Evolutionary conservation across 495 filamentous ascomycete species (phyloP).

Genomic region (Neurospora intermedia): DNA sequence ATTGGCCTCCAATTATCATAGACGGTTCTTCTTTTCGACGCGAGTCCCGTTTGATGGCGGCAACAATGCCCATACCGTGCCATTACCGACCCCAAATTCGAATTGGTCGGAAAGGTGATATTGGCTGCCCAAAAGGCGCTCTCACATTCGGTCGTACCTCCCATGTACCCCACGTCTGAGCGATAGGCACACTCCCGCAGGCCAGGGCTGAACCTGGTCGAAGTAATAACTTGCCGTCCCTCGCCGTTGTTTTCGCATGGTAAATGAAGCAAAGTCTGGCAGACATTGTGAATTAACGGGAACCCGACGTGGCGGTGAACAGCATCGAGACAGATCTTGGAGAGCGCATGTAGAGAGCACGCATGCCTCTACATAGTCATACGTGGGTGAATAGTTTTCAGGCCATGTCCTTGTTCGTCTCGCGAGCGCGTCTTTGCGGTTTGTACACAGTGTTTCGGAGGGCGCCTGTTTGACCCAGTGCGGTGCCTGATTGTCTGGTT

Average conservation of each 20-base stretch:
- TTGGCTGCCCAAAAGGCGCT: conserved; percentile 1
- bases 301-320: conserved; percentile 29
- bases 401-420: conserved; percentile 19
- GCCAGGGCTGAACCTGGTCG: conserved; percentile 13
- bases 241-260: conserved; percentile 1
- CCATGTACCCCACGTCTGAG: conserved; percentile 13
- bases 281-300: conserved; percentile 14
- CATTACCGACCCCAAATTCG: neutral
- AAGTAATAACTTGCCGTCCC: conserved; percentile 19
- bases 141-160: conserved; percentile 7
- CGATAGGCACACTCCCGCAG: conserved; percentile 14
- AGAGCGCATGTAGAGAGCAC: conserved; percentile 18
- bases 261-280: conserved; percentile 10
- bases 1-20: neutral
- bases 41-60: conserved; percentile 1
- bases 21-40: neutral
- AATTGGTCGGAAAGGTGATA: neutral
- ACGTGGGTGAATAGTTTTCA: conserved; percentile 19
- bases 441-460: neutral
- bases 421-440: conserved; percentile 3
- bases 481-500: neutral
- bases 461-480: neutral
- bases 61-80: neutral
- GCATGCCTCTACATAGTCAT: conserved; percentile 17
- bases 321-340: conserved; percentile 23